These are phyloP conservation scores for Adenanthera pavonina DNA, from an alignment of 306 rosid genomes.

Conservation along the genomic window DNA sequence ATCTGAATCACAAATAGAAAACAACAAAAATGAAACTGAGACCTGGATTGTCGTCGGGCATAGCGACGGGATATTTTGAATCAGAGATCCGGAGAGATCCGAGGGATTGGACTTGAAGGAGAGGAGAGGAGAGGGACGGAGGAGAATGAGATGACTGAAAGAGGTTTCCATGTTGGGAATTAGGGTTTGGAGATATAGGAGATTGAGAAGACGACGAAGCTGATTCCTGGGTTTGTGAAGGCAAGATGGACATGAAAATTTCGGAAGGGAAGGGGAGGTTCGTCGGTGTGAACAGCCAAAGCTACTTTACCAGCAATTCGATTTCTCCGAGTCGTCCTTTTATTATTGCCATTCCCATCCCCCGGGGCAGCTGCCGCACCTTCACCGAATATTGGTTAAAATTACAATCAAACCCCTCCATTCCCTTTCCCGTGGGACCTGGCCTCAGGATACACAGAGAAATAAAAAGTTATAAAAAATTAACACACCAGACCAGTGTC, in stretches of 20 bases:
- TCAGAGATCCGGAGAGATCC: slow-evolving; percentile 72
- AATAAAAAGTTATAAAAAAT: no score
- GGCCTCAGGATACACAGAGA: no score
- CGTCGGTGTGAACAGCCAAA: slow-evolving; percentile 24
- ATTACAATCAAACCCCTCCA: slow-evolving; percentile 31
- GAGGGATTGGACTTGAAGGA: slow-evolving; percentile 45
- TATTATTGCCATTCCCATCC: neutral
- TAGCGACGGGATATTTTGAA: slow-evolving; percentile 35
- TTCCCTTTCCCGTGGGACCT: neutral
- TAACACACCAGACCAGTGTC: no score
- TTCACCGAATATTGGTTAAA: slow-evolving; percentile 31
- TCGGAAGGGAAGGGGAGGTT: slow-evolving; percentile 37
- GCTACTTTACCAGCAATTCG: neutral
- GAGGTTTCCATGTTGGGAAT: slow-evolving; percentile 67
- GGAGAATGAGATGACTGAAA: slow-evolving; percentile 5
- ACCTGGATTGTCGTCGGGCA: slow-evolving; percentile 52
- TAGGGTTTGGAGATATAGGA: slow-evolving; percentile 56
- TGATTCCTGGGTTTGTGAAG: slow-evolving; percentile 69
- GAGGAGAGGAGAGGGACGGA: slow-evolving; percentile 40
- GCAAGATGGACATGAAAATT: slow-evolving; percentile 99
- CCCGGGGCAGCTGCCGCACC: slow-evolving; percentile 31
- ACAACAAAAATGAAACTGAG: neutral
- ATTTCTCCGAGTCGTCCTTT: neutral
- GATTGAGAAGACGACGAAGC: slow-evolving; percentile 63
- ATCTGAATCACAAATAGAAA: neutral